Conservation (phyloP, 768 basidiomycete genomes). For the Agrocybe pediades region DNA sequence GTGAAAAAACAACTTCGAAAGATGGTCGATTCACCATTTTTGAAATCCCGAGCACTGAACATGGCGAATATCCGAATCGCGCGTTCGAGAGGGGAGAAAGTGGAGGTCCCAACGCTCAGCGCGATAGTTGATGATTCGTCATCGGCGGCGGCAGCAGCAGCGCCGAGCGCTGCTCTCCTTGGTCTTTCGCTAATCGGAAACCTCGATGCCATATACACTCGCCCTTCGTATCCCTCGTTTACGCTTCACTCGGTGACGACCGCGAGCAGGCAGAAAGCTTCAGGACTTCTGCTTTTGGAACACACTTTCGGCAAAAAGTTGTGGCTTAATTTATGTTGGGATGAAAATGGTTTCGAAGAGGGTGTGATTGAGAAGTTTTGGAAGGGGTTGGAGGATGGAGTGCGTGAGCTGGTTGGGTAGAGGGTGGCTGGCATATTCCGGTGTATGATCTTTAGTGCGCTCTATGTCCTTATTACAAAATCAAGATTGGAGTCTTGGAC, state of each 20-base stretch:
- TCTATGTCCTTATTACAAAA: too few relatives aligned
- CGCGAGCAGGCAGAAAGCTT: slow-evolving; percentile 1
- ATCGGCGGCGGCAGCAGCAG: slow-evolving; percentile 6
- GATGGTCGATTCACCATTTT: slow-evolving; percentile 50
- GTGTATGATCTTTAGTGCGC: too few relatives aligned
- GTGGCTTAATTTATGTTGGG: slow-evolving; percentile 6
- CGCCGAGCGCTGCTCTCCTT: slow-evolving; percentile 24
- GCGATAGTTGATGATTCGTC: not conserved
- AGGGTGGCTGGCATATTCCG: not conserved
- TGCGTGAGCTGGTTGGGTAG: slow-evolving; percentile 5
- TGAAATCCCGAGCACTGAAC: slow-evolving; percentile 48
- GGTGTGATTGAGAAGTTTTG: slow-evolving; percentile 29
- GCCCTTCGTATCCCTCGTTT: slow-evolving; percentile 1
- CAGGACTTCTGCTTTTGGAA: slow-evolving; percentile 1
- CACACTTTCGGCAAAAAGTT: slow-evolving; percentile 7
- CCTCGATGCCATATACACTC: slow-evolving; percentile 2
- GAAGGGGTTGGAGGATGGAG: slow-evolving; percentile 23
- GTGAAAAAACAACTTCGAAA: slow-evolving; percentile 42
- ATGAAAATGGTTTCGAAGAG: slow-evolving; percentile 6
- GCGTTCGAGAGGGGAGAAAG: not conserved
- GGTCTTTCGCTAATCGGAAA: slow-evolving; percentile 7
- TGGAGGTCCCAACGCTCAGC: not conserved
- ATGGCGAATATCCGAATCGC: slow-evolving; percentile 3
- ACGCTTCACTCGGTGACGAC: slow-evolving; percentile 1
- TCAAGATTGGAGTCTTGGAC: too few relatives aligned